These are phyloP conservation scores for Aurifilum marmelostoma DNA, from an alignment of 2,329 filamentous ascomycete species.

Conservation along the genomic window DNA sequence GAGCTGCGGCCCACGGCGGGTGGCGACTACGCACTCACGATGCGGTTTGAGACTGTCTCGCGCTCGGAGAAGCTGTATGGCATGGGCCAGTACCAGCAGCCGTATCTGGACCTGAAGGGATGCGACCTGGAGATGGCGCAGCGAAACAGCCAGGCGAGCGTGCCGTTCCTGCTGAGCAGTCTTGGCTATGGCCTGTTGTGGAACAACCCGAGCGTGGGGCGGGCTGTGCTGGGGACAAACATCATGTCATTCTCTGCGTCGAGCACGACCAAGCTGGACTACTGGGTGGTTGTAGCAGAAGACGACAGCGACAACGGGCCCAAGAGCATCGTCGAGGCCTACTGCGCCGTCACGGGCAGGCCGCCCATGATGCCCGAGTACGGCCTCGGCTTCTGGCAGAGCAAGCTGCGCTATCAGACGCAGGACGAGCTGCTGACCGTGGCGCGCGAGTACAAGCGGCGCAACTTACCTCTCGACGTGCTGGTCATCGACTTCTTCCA, in stretches of 20 bases:
- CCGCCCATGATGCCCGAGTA: conserved; percentile 72
- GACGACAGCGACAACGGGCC: conserved; percentile 50
- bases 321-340: conserved; percentile 58
- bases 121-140: conserved; percentile 66
- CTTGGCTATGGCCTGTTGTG: conserved; percentile 66
- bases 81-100: conserved; percentile 72
- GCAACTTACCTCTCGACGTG: conserved; percentile 62
- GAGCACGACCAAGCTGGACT: conserved; percentile 62
- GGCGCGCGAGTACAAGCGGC: conserved; percentile 60
- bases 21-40: conserved; percentile 58
- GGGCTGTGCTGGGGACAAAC: conserved; percentile 64
- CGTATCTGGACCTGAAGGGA: conserved; percentile 65
- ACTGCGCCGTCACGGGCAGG: conserved; percentile 59
- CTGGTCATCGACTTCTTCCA: conserved; percentile 73
- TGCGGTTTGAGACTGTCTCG: conserved; percentile 60
- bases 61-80: conserved; percentile 65
- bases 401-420: conserved; percentile 67
- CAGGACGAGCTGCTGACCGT: conserved; percentile 65
- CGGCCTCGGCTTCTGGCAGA: conserved; percentile 70
- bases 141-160: conserved; percentile 67
- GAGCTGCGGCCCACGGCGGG: conserved; percentile 60
- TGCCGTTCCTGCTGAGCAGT: conserved; percentile 64
- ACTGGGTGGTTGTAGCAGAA: conserved; percentile 60
- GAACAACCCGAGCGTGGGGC: conserved; percentile 67
- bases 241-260: conserved; percentile 64